phyloP scores from a whole-genome alignment of 1,284 basidiomycete genomes.

The Fomitopsis betulina region DNA sequence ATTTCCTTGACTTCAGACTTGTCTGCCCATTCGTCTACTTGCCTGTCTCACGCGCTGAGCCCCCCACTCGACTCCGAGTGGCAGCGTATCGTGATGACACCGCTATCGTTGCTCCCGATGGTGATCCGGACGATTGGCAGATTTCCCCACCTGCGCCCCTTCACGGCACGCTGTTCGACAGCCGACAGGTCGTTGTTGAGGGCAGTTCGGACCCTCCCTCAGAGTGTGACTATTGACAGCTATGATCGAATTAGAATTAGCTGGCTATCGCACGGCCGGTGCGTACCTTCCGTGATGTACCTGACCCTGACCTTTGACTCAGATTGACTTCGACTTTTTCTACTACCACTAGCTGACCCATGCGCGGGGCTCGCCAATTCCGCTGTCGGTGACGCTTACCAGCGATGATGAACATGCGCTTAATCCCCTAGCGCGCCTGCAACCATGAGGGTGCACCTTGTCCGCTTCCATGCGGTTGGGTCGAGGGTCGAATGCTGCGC shows the following conservation, averaged over 20 bases:
- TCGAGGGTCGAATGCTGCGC: slow-evolving; percentile 42
- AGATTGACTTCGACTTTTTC: background rate
- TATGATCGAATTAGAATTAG: slow-evolving; percentile 32
- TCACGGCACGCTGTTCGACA: slow-evolving; percentile 27
- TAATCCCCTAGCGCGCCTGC: slow-evolving; percentile 41
- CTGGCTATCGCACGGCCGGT: slow-evolving; percentile 53
- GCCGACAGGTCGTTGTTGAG: slow-evolving; percentile 30
- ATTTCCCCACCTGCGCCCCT: slow-evolving; percentile 23
- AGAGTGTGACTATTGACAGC: background rate
- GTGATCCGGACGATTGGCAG: slow-evolving; percentile 34
- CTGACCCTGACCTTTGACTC: background rate
- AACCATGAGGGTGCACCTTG: slow-evolving; percentile 29
- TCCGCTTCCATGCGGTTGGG: slow-evolving; percentile 39
- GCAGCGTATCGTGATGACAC: slow-evolving; percentile 26
- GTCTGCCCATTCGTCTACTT: slow-evolving; percentile 29
- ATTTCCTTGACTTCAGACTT: slow-evolving; percentile 14
- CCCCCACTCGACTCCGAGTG: slow-evolving; percentile 27
- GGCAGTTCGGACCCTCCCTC: slow-evolving; percentile 15
- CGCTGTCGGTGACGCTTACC: slow-evolving; percentile 40
- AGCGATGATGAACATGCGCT: slow-evolving; percentile 43
- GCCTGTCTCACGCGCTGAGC: slow-evolving; percentile 28
- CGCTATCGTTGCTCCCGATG: slow-evolving; percentile 27
- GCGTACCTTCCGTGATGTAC: slow-evolving; percentile 13
- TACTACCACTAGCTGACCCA: slow-evolving; percentile 37
- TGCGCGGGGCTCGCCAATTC: slow-evolving; percentile 44